phyloP scores from a whole-genome alignment of 352 stramenopile genomes.

The Pythium aristosporum region DNA sequence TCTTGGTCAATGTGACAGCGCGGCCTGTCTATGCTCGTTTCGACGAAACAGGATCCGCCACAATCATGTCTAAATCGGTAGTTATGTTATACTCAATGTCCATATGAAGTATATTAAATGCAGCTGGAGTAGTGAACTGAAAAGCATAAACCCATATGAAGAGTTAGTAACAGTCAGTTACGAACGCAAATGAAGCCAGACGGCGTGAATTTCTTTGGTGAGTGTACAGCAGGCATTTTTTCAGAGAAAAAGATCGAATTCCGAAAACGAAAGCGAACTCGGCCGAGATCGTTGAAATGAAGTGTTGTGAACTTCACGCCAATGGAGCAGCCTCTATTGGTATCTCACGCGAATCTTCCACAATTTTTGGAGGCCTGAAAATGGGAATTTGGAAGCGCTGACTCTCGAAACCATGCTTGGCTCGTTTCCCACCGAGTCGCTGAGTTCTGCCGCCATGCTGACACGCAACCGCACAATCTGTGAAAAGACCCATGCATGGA shows the following conservation, averaged over 20 bases:
- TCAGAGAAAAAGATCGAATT: slow-evolving; percentile 4
- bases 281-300: not conserved
- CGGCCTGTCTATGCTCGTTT: slow-evolving; percentile 12
- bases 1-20: slow-evolving; percentile 1
- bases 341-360: too few relatives aligned
- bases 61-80: slow-evolving; percentile 18
- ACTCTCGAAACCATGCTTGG: too few relatives aligned
- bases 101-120: not conserved
- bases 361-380: too few relatives aligned
- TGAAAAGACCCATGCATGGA: slow-evolving; percentile 4
- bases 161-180: not conserved
- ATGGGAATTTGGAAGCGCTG: too few relatives aligned
- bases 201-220: not conserved
- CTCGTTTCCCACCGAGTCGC: too few relatives aligned
- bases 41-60: slow-evolving; percentile 23
- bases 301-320: not conserved
- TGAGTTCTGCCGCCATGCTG: not conserved
- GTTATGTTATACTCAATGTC: not conserved
- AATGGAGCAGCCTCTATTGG: too few relatives aligned
- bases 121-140: not conserved
- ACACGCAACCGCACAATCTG: slow-evolving; percentile 16
- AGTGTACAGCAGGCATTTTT: slow-evolving; percentile 1
- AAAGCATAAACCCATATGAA: not conserved
- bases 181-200: slow-evolving; percentile 16
- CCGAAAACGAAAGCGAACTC: not conserved